These are phyloP conservation scores for Corymbia calophylla DNA, from an alignment of 441 rosid species.

Conservation along the genomic window DNA sequence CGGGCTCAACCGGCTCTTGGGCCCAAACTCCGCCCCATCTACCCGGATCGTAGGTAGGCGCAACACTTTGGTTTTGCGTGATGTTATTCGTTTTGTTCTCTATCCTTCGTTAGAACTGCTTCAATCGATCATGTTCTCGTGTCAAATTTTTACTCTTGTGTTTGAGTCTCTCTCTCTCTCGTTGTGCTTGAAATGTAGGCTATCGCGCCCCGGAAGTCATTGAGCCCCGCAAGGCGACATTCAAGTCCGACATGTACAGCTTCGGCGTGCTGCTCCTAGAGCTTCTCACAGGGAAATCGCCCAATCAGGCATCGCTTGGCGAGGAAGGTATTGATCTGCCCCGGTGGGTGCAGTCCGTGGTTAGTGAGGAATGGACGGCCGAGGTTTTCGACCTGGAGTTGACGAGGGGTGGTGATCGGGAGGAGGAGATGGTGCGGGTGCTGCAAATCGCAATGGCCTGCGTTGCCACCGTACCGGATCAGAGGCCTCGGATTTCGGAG, in stretches of 20 bases:
- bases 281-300: slow-evolving; percentile 11
- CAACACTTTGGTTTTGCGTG: neutral
- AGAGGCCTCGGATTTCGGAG: slow-evolving; percentile 8
- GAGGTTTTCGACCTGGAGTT: slow-evolving; percentile 16
- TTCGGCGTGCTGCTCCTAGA: slow-evolving; percentile 7
- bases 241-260: slow-evolving; percentile 9
- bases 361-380: slow-evolving; percentile 14
- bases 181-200: neutral
- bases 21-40: neutral
- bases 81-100: neutral
- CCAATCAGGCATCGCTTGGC: slow-evolving; percentile 6
- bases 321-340: slow-evolving; percentile 11
- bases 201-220: slow-evolving; percentile 5
- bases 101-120: neutral
- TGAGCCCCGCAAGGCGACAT: slow-evolving; percentile 3
- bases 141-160: neutral
- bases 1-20: neutral
- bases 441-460: slow-evolving; percentile 14
- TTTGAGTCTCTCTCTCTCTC: neutral
- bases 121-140: neutral
- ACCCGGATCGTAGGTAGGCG: neutral
- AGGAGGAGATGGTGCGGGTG: slow-evolving; percentile 14
- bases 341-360: slow-evolving; percentile 12
- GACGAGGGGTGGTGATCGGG: neutral
- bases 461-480: neutral